Evolutionary conservation across 106 monocot species (phyloP).

Genomic region (Acorus gramineus): DNA sequence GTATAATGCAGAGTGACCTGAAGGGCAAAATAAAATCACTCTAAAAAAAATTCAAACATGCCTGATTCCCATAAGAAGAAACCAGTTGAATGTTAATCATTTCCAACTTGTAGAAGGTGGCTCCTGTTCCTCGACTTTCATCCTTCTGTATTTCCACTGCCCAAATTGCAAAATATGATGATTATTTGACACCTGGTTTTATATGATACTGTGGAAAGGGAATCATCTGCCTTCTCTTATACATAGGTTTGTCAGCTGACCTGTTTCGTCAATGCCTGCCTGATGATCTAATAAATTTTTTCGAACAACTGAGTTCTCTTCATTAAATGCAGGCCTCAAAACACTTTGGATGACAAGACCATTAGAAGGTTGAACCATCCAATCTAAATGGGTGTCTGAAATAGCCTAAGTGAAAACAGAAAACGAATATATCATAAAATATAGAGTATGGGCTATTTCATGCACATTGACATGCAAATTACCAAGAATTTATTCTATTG

Average conservation of each 20-base stretch:
- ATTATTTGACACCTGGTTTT: not conserved
- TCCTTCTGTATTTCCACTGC: slow-evolving; percentile 27
- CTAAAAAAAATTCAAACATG: slow-evolving; percentile 11
- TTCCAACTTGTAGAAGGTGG: slow-evolving; percentile 73
- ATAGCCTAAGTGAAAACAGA: slow-evolving; percentile 32
- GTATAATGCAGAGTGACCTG: not conserved
- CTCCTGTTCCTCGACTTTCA: slow-evolving; percentile 27
- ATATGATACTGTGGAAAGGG: not conserved
- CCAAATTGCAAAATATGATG: slow-evolving; percentile 7
- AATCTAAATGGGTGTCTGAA: slow-evolving; percentile 44
- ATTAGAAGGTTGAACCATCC: slow-evolving; percentile 71
- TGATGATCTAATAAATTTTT: slow-evolving; percentile 20
- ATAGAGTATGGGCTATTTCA: no score
- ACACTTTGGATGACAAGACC: slow-evolving; percentile 70
- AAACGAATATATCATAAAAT: not conserved
- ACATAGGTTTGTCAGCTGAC: slow-evolving; percentile 1
- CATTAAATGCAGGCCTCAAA: slow-evolving; percentile 63
- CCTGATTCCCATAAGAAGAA: slow-evolving; percentile 77
- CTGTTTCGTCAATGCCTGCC: slow-evolving; percentile 4
- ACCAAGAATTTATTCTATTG: no score
- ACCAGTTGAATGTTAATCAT: slow-evolving; percentile 65
- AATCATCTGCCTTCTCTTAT: slow-evolving; percentile 14
- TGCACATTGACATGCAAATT: no score
- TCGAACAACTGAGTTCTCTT: slow-evolving; percentile 32
- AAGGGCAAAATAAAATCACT: not conserved